Evolutionary conservation across 108 stramenopile species (phyloP), one percentile per base, ranked within the genome.

Genomic region (Seminavis robusta): DNA sequence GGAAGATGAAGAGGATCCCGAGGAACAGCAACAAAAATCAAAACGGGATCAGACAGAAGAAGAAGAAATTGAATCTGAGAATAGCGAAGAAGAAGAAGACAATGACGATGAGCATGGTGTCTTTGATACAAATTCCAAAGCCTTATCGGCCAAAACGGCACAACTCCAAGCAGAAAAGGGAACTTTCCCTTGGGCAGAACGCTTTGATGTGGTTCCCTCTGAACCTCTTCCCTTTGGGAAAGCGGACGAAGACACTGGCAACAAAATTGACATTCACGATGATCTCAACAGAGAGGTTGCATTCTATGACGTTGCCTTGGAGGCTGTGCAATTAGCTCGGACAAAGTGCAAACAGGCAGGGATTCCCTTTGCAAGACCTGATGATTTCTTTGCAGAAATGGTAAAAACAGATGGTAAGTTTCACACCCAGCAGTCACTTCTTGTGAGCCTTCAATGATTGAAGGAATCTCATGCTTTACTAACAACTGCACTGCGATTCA

Each of bases 371-470:
- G 70, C 79, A 17, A 73, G 99, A 25, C 97, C 97, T 0, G 89
- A 86, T 15, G 99, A 99, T 59, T 99, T 93, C 65, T 96, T 99
- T 73, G 97, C 96, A 13, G 97, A 99, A 67, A 98, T 98, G 96
- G 81, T 98, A 51, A 99, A 99, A 69, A 94, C 80, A 8, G 99
- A 99, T 90, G 98, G 94, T 93, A 72, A 60, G 94, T 90, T 42
- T 27, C 5, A 1, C 10, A 65, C 26, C 4, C 36, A 36, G 10
- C 11, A 36, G 8, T 36, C 36, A 11, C 36, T 10, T 15, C 21
- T 1, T 36, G 24, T 38, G 3, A 28, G 4, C 24, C 47, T 24
- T 48, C 28, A 23, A 10, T 48, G 3, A 6, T 4, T 10, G 17
- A 3, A 23, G 24, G 26, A 3, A 6, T 48, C 47, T n/a, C n/a